Conservation (phyloP, 768 basidiomycete genomes). For the Cystobasidium tubakii region DNA sequence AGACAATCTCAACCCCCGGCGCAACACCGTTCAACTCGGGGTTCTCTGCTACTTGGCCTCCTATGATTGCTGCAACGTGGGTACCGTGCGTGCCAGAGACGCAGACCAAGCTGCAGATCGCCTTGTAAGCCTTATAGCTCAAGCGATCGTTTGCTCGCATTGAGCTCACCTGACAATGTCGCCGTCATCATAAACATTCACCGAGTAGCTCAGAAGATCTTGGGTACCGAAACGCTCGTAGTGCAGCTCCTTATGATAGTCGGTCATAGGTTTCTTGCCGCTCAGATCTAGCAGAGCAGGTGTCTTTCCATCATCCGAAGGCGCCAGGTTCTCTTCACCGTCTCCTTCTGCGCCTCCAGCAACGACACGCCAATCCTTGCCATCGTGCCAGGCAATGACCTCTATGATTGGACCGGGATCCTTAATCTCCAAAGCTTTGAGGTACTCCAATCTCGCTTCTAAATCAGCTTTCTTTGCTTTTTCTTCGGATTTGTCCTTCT, state of each 20-base stretch:
- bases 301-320: not conserved
- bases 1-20: conserved; percentile 37
- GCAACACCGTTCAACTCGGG: conserved; percentile 39
- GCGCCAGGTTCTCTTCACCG: conserved; percentile 11
- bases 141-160: not conserved
- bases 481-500: not conserved
- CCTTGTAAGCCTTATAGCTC: not conserved
- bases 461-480: conserved; percentile 37
- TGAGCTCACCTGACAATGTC: conserved; percentile 22
- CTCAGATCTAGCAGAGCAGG: conserved; percentile 21
- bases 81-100: conserved; percentile 34
- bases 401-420: conserved; percentile 38
- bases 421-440: conserved; percentile 26
- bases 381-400: conserved; percentile 37
- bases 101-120: not conserved
- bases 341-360: conserved; percentile 38
- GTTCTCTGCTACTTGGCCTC: conserved; percentile 6
- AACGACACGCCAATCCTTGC: conserved; percentile 28
- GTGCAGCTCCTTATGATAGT: conserved; percentile 33
- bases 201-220: conserved; percentile 35
- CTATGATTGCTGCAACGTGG: conserved; percentile 37
- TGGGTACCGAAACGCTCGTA: conserved; percentile 36
- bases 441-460: conserved; percentile 27
- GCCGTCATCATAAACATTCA: conserved; percentile 38
- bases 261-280: conserved; percentile 29